Evolutionary conservation across 139 green algal genomes (phyloP), one percentile per base, ranked within the genome.

Genomic region (Coccomyxa sp.): DNA sequence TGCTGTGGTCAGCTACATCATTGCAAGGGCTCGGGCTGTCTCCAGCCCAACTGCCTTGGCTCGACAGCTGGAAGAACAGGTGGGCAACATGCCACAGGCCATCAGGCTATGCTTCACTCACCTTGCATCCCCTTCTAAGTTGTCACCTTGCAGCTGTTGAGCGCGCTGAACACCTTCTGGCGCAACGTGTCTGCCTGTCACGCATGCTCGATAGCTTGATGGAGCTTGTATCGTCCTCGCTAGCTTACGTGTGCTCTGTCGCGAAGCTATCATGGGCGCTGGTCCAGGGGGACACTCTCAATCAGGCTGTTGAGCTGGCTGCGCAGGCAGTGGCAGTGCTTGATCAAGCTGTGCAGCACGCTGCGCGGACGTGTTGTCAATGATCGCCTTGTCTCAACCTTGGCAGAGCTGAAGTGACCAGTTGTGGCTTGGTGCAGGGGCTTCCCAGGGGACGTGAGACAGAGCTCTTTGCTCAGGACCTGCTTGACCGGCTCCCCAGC

Each of bases 381-480:
- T 64, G 50, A n/a, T n/a, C n/a, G n/a, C n/a, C n/a, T n/a, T 6
- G 50, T 64, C 50, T 31, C 50, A 18, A 3, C 18, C 27, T 18
- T 64, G 50, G 22, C 27, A 7, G 22, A 2, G 4, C 18, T 64
- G 50, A 64, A 18, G 22, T 3, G 27, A 64, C 1, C 50, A 64
- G 50, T 64, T 22, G 22, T 2, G 12, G 24, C 27, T 37, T 24
- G 33, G 14, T 33, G 39, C 72, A 77, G 72, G 72, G 72, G 0
- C 74, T 78, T 40, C 74, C 74, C 9, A 29, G 39, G 8, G 16
- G 41, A 8, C 74, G 82, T 9, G 77, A 68, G 33, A 94, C 88
- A 36, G 34, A 38, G 55, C 31, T 33, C 37, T 95, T 97, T 82
- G 91, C 91, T 0, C 18, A 74, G 14, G 82, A 91, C 41, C 75